A percentile compares a stretch with the other conserved stretches of the same genome.
phyloP scores from a whole-genome alignment of 169 alveolate genomes.

The Plasmodium cynomolgi region DNA sequence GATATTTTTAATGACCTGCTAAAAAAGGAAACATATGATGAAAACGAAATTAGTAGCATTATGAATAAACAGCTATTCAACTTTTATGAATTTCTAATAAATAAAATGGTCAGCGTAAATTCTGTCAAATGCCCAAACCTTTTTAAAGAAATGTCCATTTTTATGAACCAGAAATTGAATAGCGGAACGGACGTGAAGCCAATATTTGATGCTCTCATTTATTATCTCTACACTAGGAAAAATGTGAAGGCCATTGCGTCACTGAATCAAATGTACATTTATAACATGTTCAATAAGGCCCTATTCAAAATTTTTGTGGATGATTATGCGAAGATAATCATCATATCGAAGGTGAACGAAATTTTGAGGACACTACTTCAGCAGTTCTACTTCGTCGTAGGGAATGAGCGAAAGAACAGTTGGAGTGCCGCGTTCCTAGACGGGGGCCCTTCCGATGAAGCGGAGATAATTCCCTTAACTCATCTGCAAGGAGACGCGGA shows the following conservation, averaged over 20 bases:
- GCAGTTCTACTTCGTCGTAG: not conserved
- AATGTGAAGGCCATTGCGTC: not conserved
- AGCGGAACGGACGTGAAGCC: conserved; percentile 9
- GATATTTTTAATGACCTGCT: conserved; percentile 23
- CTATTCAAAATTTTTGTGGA: conserved; percentile 34
- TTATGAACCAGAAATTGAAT: conserved; percentile 32
- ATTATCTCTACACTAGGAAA: not conserved
- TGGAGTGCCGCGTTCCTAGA: not conserved
- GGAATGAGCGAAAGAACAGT: conserved; percentile 5
- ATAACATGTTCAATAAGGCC: conserved; percentile 34
- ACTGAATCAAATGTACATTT: conserved; percentile 35
- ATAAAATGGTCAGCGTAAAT: conserved; percentile 14
- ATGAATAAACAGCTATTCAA: not conserved
- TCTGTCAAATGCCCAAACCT: not conserved
- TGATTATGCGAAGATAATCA: conserved; percentile 30
- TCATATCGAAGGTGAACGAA: conserved; percentile 53
- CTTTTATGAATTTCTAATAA: conserved; percentile 17
- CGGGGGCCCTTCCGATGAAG: not conserved
- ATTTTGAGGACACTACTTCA: conserved; percentile 13
- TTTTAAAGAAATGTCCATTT: conserved; percentile 44
- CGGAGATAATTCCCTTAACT: not conserved
- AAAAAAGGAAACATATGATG: not conserved
- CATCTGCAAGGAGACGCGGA: not conserved
- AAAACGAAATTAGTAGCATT: not conserved
- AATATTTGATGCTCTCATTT: conserved; percentile 46